Conservation (phyloP, 139 green algal species). For the Chlamydomonas schloesseri region DNA sequence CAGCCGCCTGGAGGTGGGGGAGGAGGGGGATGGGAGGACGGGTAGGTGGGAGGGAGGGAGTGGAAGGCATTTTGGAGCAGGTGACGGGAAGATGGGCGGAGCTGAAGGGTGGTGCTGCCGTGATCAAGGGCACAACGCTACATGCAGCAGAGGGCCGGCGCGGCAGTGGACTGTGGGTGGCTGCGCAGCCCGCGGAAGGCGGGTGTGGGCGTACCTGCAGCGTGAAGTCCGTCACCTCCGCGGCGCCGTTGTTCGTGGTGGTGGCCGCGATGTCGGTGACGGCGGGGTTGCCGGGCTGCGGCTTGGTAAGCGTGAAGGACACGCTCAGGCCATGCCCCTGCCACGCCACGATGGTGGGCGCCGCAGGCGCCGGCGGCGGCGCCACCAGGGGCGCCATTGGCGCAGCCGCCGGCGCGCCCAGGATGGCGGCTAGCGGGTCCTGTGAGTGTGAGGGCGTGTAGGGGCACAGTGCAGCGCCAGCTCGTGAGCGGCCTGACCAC, state of each 20-base stretch:
- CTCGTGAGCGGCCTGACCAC: not conserved
- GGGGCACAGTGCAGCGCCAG: not conserved
- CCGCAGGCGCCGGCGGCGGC: conserved; percentile 12
- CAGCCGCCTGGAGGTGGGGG: conserved; percentile 84
- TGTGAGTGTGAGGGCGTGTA: not conserved
- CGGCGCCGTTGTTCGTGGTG: conserved; percentile 72
- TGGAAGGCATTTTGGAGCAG: not conserved
- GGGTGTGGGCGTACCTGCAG: conserved; percentile 91
- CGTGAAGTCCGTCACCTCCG: conserved; percentile 81
- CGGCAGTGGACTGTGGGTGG: no score
- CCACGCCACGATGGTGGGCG: conserved; percentile 69
- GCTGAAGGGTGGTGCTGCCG: no score
- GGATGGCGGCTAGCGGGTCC: conserved; percentile 14
- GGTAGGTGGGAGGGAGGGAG: not conserved
- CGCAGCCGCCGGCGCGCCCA: not conserved
- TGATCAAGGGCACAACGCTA: no score
- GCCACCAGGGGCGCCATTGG: conserved; percentile 1
- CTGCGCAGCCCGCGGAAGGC: no score
- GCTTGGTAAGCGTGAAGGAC: conserved; percentile 77
- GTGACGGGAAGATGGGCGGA: no score
- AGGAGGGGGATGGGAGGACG: not conserved
- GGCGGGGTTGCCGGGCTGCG: conserved; percentile 39
- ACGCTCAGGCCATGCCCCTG: conserved; percentile 76
- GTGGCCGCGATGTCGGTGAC: conserved; percentile 74
- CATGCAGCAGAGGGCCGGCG: no score